Evolutionary conservation across 345 rosid genomes (phyloP).

Genomic region (Eucalyptus curtisii): DNA sequence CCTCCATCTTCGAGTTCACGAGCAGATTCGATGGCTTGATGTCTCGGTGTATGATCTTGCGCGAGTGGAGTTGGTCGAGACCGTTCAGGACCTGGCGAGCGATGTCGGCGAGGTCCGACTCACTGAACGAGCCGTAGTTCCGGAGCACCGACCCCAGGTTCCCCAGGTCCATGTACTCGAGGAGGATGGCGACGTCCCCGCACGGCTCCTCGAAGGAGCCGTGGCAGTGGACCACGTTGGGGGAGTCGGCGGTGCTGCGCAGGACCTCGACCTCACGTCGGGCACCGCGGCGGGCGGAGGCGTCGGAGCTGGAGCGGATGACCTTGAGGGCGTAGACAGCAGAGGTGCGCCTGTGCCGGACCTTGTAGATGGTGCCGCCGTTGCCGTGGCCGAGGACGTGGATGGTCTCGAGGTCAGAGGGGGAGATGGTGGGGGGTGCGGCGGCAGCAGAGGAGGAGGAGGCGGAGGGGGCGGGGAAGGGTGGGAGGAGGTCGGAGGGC

Average conservation of each 20-base stretch:
- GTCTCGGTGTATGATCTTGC: conserved; percentile 74
- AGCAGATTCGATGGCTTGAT: conserved; percentile 75
- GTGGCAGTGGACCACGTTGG: conserved; percentile 44
- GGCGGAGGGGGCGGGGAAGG: conserved; percentile 24
- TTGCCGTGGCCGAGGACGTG: conserved; percentile 73
- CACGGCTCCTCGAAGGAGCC: conserved; percentile 45
- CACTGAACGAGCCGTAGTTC: conserved; percentile 30
- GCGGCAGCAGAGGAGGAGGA: neutral
- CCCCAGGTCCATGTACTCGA: conserved; percentile 85
- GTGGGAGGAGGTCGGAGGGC: neutral
- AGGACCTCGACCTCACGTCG: conserved; percentile 68
- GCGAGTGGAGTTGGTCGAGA: conserved; percentile 45
- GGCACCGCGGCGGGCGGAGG: conserved; percentile 35
- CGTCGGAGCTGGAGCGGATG: conserved; percentile 43
- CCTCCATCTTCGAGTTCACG: conserved; percentile 39
- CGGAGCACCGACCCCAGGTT: conserved; percentile 38
- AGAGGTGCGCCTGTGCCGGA: conserved; percentile 37
- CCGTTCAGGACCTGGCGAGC: conserved; percentile 64
- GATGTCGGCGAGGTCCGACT: conserved; percentile 26
- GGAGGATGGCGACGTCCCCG: conserved; percentile 52
- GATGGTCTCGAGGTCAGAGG: conserved; percentile 49
- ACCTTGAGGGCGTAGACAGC: conserved; percentile 59
- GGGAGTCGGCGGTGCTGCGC: conserved; percentile 38
- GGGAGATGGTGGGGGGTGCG: conserved; percentile 2
- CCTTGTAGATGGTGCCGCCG: conserved; percentile 68